Evolutionary conservation across 202 grass and related monocot genomes (phyloP).

Genomic region (Saccharum hybrid): DNA sequence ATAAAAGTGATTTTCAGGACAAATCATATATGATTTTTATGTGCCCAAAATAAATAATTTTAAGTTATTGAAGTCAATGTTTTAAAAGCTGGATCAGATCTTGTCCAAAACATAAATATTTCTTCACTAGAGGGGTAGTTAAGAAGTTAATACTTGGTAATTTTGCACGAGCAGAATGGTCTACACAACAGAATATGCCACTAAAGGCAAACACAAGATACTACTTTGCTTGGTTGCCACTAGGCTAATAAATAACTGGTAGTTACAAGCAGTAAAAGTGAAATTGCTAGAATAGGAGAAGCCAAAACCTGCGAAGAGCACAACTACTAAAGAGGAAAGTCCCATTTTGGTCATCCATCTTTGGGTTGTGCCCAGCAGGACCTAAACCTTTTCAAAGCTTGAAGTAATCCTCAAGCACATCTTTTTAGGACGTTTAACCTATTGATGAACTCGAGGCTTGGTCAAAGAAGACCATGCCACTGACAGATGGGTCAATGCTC

Average conservation of each 20-base stretch:
- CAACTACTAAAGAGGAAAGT: slow-evolving; percentile 29
- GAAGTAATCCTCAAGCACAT: neutral
- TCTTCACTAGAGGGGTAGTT: neutral
- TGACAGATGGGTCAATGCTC: slow-evolving; percentile 28
- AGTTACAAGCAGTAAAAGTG: slow-evolving; percentile 21
- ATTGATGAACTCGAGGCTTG: slow-evolving; percentile 2
- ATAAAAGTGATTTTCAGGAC: neutral
- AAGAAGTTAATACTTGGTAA: neutral
- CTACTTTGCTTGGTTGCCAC: slow-evolving; percentile 15
- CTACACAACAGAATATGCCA: neutral
- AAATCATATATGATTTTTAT: neutral
- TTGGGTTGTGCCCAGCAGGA: neutral
- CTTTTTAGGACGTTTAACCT: slow-evolving; percentile 27
- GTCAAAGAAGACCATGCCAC: slow-evolving; percentile 12
- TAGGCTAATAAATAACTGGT: neutral
- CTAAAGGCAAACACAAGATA: neutral
- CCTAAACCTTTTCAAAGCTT: slow-evolving; percentile 34
- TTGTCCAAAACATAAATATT: neutral
- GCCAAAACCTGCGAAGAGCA: slow-evolving; percentile 22
- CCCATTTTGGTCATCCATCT: slow-evolving; percentile 14
- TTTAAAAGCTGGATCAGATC: neutral
- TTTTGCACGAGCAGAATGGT: slow-evolving; percentile 16
- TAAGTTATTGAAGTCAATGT: neutral
- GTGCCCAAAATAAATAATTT: neutral
- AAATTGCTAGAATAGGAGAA: slow-evolving; percentile 12